Evolutionary conservation across 2,329 filamentous ascomycete genomes (phyloP), one percentile per base, ranked within the genome.

Genomic region (Karstenula rhodostoma): DNA sequence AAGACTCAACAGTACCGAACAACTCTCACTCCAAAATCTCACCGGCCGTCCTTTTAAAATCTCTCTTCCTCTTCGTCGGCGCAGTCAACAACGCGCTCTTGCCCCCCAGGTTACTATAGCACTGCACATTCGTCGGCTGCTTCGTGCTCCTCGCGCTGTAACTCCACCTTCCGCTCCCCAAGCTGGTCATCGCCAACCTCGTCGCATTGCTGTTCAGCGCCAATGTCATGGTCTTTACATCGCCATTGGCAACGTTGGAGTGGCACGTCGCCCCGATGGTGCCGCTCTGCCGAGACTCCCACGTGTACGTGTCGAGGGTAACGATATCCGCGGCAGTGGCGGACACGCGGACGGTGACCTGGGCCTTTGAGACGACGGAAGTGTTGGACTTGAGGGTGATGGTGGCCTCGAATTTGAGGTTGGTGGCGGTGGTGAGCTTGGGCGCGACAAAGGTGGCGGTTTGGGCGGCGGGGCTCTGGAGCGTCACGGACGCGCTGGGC

Each of bases 181-280:
- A 57, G 25, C 60, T 67, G 46, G 68, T 69, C 64, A 77, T 71
- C 2, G 63, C 48, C 1, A 72, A 53, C 7, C 60, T 67, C 2
- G 64, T 68, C 4, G 33, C 66, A 0, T 69, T 68, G 33, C 62
- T 66, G 37, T 69, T 75, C 8, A 78, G 56, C 48, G 70, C 59
- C n/a, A 79, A 52, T 1, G 61, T 66, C 67, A 78, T 68, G 22
- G 52, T 67, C 52, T 70, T 72, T 55, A 69, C 71, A 19, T 69
- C 67, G 17, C 72, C 71, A 33, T 76, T 76, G 9, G 71, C 64
- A 12, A 78, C 72, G 50, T 77, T 78, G 17, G 74, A 76, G 32
- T 69, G 71, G 42, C 75, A 77, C 1, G 67, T 67, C 40, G 77
- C 74, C 8, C 60, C 56, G 22, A 77, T 68, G 12, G 71, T 72